Evolutionary conservation across 768 basidiomycete genomes (phyloP), one percentile per base, ranked within the genome.

Genomic region (Trametes punicea): DNA sequence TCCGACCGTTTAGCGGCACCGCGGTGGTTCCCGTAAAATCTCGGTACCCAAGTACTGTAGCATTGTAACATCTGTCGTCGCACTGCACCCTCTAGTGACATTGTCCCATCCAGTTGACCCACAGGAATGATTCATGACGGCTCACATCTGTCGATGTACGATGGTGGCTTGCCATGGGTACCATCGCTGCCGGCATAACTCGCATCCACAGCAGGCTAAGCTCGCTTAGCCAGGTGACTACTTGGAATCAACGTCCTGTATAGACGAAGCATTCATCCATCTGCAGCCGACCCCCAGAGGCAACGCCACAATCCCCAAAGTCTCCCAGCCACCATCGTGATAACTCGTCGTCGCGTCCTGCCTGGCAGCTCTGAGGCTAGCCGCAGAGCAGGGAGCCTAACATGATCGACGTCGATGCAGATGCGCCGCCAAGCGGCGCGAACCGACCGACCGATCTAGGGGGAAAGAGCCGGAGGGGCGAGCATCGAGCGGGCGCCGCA

Each of bases 221-320:
- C 8, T 8, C 31, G 31, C 8, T 31, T 13, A 31, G 13, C 13
- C 8, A 31, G 13, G 31, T 31, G n/a, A n/a, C n/a, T n/a, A n/a
- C 13, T 31, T 31, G 31, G 2, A 31, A 13, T 13, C 13, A 8
- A 13, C 31, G 31, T 13, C 31, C 13, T 13, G 31, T 31, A 31
- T 13, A 31, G 2, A 13, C 31, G n/a, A n/a, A n/a, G n/a, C n/a
- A n/a, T n/a, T n/a, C 13, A 7, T 31, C 8, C 31, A 31, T 13
- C 31, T 6, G 25, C 42, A 44, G 10, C 23, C 27, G 46, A 6
- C 48, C 36, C 27, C 48, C 4, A 50, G n/a, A n/a, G 9, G 21
- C 11, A 27, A 31, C 48, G 48, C 48, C 48, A 50, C 48, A 30
- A 50, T 50, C 48, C 48, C 48, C 48, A 39, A 39, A 23, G 48